phyloP scores from a whole-genome alignment of 768 basidiomycete genomes.

The Boletus fagicola region DNA sequence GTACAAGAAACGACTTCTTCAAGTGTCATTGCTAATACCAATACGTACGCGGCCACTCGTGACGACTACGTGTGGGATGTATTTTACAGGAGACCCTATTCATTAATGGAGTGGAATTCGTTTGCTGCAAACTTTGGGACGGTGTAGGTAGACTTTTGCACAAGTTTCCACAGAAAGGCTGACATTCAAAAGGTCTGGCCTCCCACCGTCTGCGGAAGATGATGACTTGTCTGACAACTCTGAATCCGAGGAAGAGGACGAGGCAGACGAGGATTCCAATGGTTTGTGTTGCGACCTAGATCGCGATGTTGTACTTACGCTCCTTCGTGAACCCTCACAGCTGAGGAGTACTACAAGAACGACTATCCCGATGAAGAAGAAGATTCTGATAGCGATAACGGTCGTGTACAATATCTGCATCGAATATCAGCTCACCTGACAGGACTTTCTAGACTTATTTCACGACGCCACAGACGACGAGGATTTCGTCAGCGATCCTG shows the following conservation, averaged over 20 bases:
- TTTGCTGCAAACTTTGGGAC: conserved; percentile 58
- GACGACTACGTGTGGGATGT: conserved; percentile 84
- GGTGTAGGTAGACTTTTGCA: conserved; percentile 43
- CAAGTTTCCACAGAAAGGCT: neutral
- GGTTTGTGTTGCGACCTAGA: conserved; percentile 39
- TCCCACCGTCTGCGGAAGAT: conserved; percentile 57
- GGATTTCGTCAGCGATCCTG: conserved; percentile 34
- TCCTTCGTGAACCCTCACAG: conserved; percentile 35
- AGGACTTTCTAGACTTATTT: conserved; percentile 48
- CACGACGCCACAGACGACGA: conserved; percentile 54
- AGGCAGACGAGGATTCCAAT: conserved; percentile 84
- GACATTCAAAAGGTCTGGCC: conserved; percentile 49
- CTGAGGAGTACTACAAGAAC: conserved; percentile 82
- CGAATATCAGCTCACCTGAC: conserved; percentile 1
- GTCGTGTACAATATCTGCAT: conserved; percentile 29
- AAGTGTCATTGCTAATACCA: neutral
- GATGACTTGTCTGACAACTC: conserved; percentile 56
- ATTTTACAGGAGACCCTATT: conserved; percentile 68
- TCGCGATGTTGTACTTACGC: neutral
- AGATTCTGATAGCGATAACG: conserved; percentile 40
- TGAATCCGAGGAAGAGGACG: conserved; percentile 67
- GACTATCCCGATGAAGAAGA: conserved; percentile 81
- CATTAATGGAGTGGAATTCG: conserved; percentile 59
- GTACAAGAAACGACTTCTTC: conserved; percentile 29
- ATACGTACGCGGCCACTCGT: conserved; percentile 1